Evolutionary conservation across 495 filamentous ascomycete genomes (phyloP).

Genomic region (Xanthoparmelia taractica): DNA sequence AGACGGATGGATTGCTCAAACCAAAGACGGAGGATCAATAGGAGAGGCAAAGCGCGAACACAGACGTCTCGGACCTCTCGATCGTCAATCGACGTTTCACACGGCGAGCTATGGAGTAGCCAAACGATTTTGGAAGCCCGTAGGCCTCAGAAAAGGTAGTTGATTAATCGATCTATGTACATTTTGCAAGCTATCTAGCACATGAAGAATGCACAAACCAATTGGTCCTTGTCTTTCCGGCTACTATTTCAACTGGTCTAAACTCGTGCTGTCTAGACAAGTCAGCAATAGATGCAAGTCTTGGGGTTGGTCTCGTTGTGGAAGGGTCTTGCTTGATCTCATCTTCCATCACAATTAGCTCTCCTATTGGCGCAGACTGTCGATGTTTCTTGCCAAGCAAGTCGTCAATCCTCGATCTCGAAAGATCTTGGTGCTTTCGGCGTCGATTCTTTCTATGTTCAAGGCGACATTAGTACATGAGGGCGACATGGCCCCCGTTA

Average conservation of each 20-base stretch:
- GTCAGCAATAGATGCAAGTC: slow-evolving; percentile 16
- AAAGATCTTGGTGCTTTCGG: not conserved
- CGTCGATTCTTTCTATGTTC: not conserved
- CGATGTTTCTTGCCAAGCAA: not conserved
- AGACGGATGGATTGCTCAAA: slow-evolving; percentile 38
- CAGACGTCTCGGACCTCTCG: too few species aligned
- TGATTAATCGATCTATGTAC: slow-evolving; percentile 21
- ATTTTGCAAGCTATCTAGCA: slow-evolving; percentile 17
- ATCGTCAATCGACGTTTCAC: not conserved
- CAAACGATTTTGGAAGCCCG: slow-evolving; percentile 12
- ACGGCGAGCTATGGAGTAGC: not conserved
- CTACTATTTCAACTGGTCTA: not conserved
- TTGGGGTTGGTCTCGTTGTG: not conserved
- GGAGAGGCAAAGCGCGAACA: not conserved
- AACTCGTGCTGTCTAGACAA: slow-evolving; percentile 14
- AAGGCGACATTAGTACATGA: not conserved
- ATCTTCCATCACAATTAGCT: not conserved
- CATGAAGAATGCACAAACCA: not conserved
- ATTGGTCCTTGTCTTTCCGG: not conserved
- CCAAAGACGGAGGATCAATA: slow-evolving; percentile 35
- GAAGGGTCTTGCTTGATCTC: not conserved
- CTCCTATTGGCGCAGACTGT: not conserved
- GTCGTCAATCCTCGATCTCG: not conserved
- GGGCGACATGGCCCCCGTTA: not conserved
- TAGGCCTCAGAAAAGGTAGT: slow-evolving; percentile 13